phyloP scores from a whole-genome alignment of 2,329 filamentous ascomycete genomes.

The Harringtonia lauricola region DNA sequence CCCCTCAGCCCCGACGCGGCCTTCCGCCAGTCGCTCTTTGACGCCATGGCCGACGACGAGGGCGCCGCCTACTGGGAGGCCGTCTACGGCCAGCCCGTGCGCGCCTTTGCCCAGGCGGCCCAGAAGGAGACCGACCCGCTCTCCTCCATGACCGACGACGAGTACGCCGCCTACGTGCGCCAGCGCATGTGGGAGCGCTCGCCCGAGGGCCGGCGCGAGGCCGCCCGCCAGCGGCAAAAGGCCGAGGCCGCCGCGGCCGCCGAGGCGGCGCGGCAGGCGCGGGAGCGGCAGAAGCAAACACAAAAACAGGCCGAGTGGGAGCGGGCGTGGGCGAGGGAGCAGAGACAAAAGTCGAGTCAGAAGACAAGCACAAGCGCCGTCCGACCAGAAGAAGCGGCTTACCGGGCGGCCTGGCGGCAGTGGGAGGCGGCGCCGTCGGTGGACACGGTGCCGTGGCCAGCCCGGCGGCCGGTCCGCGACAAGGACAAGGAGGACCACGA shows the following conservation, averaged over 20 bases:
- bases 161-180: slow-evolving; percentile 80
- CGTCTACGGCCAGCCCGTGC: slow-evolving; percentile 93
- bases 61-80: slow-evolving; percentile 90
- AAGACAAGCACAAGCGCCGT: no score
- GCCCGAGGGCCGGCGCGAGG: slow-evolving; percentile 71
- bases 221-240: slow-evolving; percentile 12
- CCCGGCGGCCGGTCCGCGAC: slow-evolving; percentile 38
- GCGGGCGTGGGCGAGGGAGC: no score
- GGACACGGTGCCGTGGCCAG: slow-evolving; percentile 55
- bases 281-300: slow-evolving; percentile 41
- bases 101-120: slow-evolving; percentile 24
- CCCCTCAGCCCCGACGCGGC: slow-evolving; percentile 58
- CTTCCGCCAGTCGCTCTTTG: slow-evolving; percentile 90
- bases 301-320: slow-evolving; percentile 52
- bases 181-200: slow-evolving; percentile 93
- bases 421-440: slow-evolving; percentile 30
- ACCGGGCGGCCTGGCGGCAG: slow-evolving; percentile 49
- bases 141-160: slow-evolving; percentile 84
- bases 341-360: no score
- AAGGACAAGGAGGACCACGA: slow-evolving; percentile 4
- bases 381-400: no score
- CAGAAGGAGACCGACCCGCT: slow-evolving; percentile 22
- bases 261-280: slow-evolving; percentile 53
- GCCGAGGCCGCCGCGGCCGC: slow-evolving; percentile 52
- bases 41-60: slow-evolving; percentile 94